Evolutionary conservation across 108 stramenopile species (phyloP), one percentile per base, ranked within the genome.

Genomic region (Phaeodactylum tricornutum): DNA sequence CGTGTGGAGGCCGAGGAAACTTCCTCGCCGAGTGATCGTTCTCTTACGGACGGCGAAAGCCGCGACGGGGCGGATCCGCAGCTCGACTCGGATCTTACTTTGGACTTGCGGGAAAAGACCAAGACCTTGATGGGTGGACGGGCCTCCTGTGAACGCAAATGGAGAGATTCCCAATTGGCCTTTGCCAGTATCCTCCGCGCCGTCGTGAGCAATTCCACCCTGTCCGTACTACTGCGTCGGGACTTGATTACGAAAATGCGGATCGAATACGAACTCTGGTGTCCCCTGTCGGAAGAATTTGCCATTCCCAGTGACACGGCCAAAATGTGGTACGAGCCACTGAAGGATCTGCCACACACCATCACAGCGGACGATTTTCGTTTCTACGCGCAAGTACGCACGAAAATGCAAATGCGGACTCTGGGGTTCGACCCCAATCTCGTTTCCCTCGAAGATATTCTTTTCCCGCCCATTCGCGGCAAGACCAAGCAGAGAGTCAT

Each of bases 261-360:
- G 19, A 53, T 84, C 1, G 88, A 91, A 47, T 78, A 68, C 51
- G 77, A 84, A 39, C 57, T 91, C 1, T 91, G 78, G 76, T 91
- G 88, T 55, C 81, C 88, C 7, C 61, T 91, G 15, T 76, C 67
- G 35, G 88, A 91, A 63, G 59, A 70, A 29, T 91, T 91, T 59
- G 84, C 84, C 0, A 61, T 66, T 52, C 79, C 53, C 59, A 1
- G 23, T 34, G 20, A 3, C 26, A 22, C 48, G 4, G 69, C 55
- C 19, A 19, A 26, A 2, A 64, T 73, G 60, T 73, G 71, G 71
- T 73, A 62, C 35, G 71, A 62, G 27, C 59, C 71, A 7, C 31
- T 73, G 27, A 40, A 36, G 0, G 37, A 67, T 19, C 63, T 77
- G 22, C 72, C 77, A 7, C 60, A 70, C 37, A 50, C 57, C 25